Conservation (phyloP, 371 early-diverging fungal genomes). For the Synchytrium microbalum region DNA sequence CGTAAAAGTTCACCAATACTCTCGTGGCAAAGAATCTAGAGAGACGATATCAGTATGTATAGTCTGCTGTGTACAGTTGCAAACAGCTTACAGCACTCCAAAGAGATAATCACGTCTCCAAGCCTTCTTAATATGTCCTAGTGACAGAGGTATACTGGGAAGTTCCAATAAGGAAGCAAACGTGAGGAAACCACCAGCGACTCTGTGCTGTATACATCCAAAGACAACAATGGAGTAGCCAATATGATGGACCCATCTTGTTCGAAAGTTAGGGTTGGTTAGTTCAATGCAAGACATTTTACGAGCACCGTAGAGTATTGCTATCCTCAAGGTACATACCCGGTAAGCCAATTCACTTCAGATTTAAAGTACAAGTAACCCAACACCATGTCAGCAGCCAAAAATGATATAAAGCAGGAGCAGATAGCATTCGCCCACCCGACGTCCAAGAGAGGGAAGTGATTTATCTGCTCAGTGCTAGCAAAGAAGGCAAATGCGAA, state of each 20-base stretch:
- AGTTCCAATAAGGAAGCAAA: conserved; percentile 7
- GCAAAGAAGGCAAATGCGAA: conserved; percentile 2
- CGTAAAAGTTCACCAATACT: not conserved
- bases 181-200: conserved; percentile 5
- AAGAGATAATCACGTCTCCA: conserved; percentile 5
- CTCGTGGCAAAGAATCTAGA: conserved; percentile 4
- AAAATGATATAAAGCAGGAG: not conserved
- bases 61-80: not conserved
- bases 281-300: too few relatives aligned
- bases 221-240: conserved; percentile 4
- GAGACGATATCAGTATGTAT: not conserved
- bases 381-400: not conserved
- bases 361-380: not conserved
- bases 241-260: conserved; percentile 3
- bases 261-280: too few relatives aligned
- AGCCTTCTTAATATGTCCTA: not conserved
- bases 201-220: not conserved
- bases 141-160: conserved; percentile 3
- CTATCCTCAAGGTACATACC: not conserved
- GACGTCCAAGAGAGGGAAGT: not conserved
- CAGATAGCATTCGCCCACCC: not conserved
- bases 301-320: too few relatives aligned
- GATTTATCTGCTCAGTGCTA: not conserved
- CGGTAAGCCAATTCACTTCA: not conserved
- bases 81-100: conserved; percentile 5